A percentile compares a stretch with the other conserved stretches of the same genome.
phyloP scores from a whole-genome alignment of 2,329 filamentous ascomycete species.

The Scytalidium lignicola region DNA sequence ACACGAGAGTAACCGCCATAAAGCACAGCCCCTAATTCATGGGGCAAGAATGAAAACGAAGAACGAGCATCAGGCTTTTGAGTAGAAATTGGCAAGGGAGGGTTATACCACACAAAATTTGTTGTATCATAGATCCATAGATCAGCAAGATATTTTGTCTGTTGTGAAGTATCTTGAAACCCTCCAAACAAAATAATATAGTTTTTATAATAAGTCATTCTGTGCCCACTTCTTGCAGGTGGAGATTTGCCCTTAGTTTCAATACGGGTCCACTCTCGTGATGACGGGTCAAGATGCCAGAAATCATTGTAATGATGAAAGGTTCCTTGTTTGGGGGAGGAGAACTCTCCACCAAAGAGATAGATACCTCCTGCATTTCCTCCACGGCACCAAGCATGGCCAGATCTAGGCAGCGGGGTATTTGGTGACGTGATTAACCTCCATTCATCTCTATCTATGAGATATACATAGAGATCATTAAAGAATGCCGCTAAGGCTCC shows the following conservation, averaged over 20 bases:
- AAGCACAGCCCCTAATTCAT: slow-evolving; percentile 82
- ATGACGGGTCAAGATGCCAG: slow-evolving; percentile 81
- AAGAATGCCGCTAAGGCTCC: slow-evolving; percentile 74
- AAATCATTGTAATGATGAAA: slow-evolving; percentile 99
- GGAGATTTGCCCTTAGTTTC: slow-evolving; percentile 75
- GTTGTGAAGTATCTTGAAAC: slow-evolving; percentile 93
- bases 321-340: slow-evolving; percentile 91
- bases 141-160: slow-evolving; percentile 89
- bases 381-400: slow-evolving; percentile 90
- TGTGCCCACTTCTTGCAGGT: slow-evolving; percentile 81
- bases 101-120: slow-evolving; percentile 79
- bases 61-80: slow-evolving; percentile 87
- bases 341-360: slow-evolving; percentile 94
- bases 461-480: slow-evolving; percentile 63
- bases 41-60: slow-evolving; percentile 86
- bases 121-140: slow-evolving; percentile 93
- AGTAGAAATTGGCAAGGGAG: slow-evolving; percentile 68
- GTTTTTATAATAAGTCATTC: slow-evolving; percentile 96
- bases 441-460: slow-evolving; percentile 87
- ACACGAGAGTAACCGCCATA: slow-evolving; percentile 93
- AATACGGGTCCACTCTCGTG: slow-evolving; percentile 85
- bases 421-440: slow-evolving; percentile 86
- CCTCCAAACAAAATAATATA: slow-evolving; percentile 95
- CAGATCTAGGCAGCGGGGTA: slow-evolving; percentile 80
- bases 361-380: slow-evolving; percentile 80